Conservation (phyloP, 2,329 filamentous ascomycete genomes). For the Colletotrichum echinochloae region DNA sequence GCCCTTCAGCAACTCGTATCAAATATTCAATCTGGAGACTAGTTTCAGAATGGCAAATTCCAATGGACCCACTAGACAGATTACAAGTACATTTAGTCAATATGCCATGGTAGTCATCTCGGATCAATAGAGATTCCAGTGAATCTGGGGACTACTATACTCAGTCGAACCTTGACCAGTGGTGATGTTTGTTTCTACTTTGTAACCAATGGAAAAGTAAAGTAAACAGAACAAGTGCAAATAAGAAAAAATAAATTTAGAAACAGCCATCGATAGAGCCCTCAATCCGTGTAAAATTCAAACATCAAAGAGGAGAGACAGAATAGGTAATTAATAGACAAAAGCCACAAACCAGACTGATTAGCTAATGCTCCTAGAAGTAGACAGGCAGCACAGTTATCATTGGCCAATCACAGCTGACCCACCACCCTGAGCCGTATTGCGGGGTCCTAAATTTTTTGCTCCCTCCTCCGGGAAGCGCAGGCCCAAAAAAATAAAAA, state of each 20-base stretch:
- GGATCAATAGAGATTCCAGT: neutral
- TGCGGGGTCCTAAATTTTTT: slow-evolving; percentile 40
- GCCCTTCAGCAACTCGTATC: neutral
- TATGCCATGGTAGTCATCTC: neutral
- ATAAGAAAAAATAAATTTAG: neutral
- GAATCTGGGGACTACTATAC: no score
- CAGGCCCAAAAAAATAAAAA: slow-evolving; percentile 9
- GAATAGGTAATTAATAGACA: no score
- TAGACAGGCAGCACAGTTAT: slow-evolving; percentile 2
- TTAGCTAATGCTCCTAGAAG: slow-evolving; percentile 24
- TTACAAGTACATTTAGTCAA: neutral
- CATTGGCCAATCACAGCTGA: slow-evolving; percentile 34
- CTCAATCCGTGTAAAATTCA: neutral
- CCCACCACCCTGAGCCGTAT: slow-evolving; percentile 19
- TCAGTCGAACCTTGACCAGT: neutral
- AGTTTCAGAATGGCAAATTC: neutral
- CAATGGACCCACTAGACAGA: neutral
- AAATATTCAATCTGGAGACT: neutral
- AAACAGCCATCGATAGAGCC: no score
- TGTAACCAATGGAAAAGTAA: no score
- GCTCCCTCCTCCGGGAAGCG: slow-evolving; percentile 25
- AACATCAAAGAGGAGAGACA: neutral
- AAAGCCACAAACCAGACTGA: neutral
- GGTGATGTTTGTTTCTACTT: no score
- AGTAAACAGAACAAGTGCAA: no score